Base-by-base conservation (phyloP, 2,329 filamentous ascomycete species). In the Talaromyces sp. region DNA sequence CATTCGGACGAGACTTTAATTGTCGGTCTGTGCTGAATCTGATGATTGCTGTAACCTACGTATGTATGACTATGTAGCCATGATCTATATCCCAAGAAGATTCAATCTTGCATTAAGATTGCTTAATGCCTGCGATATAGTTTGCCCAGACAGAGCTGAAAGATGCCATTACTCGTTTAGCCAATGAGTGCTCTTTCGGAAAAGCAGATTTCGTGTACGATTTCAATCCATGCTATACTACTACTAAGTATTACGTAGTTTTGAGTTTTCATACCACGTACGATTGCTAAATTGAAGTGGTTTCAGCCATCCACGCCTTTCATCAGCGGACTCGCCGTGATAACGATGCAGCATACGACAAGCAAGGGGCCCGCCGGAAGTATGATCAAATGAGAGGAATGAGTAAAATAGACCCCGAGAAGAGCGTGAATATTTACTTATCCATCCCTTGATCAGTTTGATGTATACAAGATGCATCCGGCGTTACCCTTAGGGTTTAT, bases 1-100 rank as follows among this genome's bases (percentile, higher is more conserved):
- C n/a, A 38, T 17, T 56, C 19, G 19, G 53, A 56, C 31, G 53
- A 56, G 31, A 56, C 15, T 8, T 7, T 56, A 11, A 36, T 15
- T 15, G n/a, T 56, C 53, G 53, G 31, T 22, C 51, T 38, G 53
- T 56, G 29, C 51, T 54, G n/a, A n/a, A n/a, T n/a, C n/a, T n/a
- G 1, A 10, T 10, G 7, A 5, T 17, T 29, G 25, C 15, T 51
- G 15, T 29, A 5, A 29, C 3, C 22, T 51, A 10, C 5, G 27
- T n/a, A 29, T 29, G 22, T 31, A 29, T 27, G 22, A 38, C 29
- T 22, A 34, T 36, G 17, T 34, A 38, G 4, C 19, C 31, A 38
- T 38, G n/a, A 34, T 7, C 10, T 36, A 19, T n/a, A 36, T 10
- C 51, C 31, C 29, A n/a, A 34, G n/a, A 51, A 5, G 15, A n/a